Percentiles rank a stretch among this genome's conserved stretches.
Conservation (phyloP, 1,284 basidiomycete genomes). For the Cutaneotrichosporon sp. region DNA sequence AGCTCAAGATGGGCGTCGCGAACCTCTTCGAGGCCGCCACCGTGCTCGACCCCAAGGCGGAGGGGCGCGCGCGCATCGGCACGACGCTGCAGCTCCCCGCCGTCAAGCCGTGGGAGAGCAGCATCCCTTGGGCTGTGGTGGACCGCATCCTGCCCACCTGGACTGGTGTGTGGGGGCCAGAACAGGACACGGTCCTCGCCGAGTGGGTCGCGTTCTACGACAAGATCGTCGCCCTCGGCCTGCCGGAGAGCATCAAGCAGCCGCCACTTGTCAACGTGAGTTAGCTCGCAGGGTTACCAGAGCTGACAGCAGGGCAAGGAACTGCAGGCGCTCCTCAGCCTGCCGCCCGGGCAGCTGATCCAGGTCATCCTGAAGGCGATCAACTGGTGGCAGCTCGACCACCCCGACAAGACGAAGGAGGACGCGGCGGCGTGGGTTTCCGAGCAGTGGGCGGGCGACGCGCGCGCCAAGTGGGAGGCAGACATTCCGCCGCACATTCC, state of each 20-base stretch:
- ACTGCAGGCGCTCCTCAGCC: constrained; percentile 61
- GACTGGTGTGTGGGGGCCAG: constrained; percentile 56
- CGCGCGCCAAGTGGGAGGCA: constrained; percentile 19
- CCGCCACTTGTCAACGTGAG: constrained; percentile 66
- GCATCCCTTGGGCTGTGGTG: constrained; percentile 71
- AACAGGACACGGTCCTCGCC: constrained; percentile 59
- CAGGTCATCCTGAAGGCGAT: constrained; percentile 65
- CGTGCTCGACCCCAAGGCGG: constrained; percentile 60
- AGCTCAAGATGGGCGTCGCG: constrained; percentile 75
- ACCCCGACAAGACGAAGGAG: constrained; percentile 66
- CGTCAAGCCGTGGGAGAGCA: constrained; percentile 61
- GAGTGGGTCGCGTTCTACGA: constrained; percentile 66
- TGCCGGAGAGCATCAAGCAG: constrained; percentile 65
- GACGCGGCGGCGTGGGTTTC: constrained; percentile 70
- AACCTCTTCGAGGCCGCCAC: constrained; percentile 65
- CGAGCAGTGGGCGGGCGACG: constrained; percentile 36
- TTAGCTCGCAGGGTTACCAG: neutral
- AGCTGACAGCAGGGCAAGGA: constrained; percentile 65
- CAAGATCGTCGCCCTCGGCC: constrained; percentile 64
- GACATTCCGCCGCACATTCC: constrained; percentile 12
- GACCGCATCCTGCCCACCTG: constrained; percentile 68
- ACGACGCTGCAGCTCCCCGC: constrained; percentile 32
- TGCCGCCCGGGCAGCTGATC: constrained; percentile 69
- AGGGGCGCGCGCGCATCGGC: constrained; percentile 48
- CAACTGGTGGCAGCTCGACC: constrained; percentile 77